These are phyloP conservation scores for Erythrophleum fordii DNA, from an alignment of 306 rosid genomes.

Conservation along the genomic window DNA sequence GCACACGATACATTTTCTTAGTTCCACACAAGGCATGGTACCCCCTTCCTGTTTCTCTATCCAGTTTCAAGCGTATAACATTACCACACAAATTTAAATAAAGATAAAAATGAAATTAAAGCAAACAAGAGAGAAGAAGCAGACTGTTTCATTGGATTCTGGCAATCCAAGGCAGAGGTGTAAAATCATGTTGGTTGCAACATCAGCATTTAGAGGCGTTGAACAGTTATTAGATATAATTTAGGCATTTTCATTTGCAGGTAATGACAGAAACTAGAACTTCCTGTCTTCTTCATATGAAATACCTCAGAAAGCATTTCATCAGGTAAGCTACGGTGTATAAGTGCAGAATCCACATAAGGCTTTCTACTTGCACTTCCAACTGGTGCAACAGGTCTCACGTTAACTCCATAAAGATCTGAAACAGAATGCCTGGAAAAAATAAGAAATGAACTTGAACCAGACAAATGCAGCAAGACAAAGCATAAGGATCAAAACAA, in stretches of 20 bases:
- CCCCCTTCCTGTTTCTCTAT: not conserved
- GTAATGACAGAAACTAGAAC: constrained; percentile 11
- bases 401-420: constrained; percentile 95
- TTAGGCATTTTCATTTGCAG: not conserved
- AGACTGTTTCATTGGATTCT: not conserved
- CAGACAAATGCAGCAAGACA: not conserved
- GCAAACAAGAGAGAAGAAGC: not conserved
- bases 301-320: constrained; percentile 90
- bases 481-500: constrained; percentile 6
- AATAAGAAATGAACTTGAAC: constrained; percentile 38
- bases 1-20: not conserved
- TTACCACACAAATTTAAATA: not conserved
- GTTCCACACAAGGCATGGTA: constrained; percentile 5
- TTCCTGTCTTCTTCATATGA: constrained; percentile 9
- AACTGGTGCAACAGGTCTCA: constrained; percentile 93
- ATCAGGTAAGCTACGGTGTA: constrained; percentile 83
- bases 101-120: not conserved
- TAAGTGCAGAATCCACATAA: constrained; percentile 66
- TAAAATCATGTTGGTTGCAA: not conserved
- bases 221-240: not conserved
- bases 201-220: not conserved
- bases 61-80: not conserved
- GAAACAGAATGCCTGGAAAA: constrained; percentile 55
- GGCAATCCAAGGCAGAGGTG: not conserved
- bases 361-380: constrained; percentile 88